Percentiles rank a stretch among this genome's conserved stretches.
These are phyloP conservation scores for Pleurotus pulmonarius DNA, from an alignment of 768 basidiomycete species.

Conservation along the genomic window DNA sequence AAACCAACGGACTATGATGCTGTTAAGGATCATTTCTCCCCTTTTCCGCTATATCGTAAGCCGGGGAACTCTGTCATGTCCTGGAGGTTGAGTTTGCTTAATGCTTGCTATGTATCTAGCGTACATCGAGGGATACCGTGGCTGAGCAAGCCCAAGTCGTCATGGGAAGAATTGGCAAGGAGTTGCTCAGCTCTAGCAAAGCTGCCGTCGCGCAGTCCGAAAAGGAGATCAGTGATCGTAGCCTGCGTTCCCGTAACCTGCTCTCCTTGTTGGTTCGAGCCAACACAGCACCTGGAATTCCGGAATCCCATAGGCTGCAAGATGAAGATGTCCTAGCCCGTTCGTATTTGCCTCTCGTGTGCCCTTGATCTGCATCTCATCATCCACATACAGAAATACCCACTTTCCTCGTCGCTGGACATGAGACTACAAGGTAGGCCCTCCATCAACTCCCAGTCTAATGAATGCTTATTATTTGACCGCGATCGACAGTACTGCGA, in stretches of 20 bases:
- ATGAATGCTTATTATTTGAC: background rate
- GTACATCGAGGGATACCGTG: constrained; percentile 23
- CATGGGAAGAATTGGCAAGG: constrained; percentile 46
- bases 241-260: background rate
- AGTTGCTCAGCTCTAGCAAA: constrained; percentile 52
- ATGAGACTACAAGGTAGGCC: constrained; percentile 40
- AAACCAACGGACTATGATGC: constrained; percentile 26
- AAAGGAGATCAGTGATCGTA: background rate
- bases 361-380: background rate
- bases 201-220: constrained; percentile 15
- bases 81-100: background rate
- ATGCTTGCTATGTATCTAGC: constrained; percentile 19
- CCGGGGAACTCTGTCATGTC: background rate
- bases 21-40: constrained; percentile 32
- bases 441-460: background rate
- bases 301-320: constrained; percentile 35
- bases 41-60: constrained; percentile 34
- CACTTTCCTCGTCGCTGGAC: constrained; percentile 46
- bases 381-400: constrained; percentile 33
- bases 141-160: constrained; percentile 29
- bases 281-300: constrained; percentile 49
- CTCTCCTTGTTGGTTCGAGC: constrained; percentile 40
- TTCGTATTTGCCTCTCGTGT: constrained; percentile 17
- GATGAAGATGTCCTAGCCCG: constrained; percentile 44
- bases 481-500: constrained; percentile 18